Percentiles rank a stretch among this genome's conserved stretches.
phyloP scores from a whole-genome alignment of 78 protist genomes.

The Tieghemostelium lacteum region DNA sequence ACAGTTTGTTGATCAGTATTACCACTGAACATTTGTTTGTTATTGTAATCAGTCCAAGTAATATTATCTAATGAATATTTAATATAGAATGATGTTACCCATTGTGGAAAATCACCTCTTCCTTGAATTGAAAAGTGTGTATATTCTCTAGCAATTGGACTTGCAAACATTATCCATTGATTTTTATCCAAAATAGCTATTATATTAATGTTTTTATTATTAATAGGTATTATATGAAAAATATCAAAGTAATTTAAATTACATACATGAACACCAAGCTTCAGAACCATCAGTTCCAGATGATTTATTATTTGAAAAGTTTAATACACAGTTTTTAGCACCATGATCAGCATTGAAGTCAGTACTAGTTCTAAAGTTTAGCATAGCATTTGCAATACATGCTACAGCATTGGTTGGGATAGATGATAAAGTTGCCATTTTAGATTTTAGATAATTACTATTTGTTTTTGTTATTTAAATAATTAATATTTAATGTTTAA shows the following conservation, averaged over 20 bases:
- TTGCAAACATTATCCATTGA: conserved; percentile 17
- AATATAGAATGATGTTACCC: conserved; percentile 39
- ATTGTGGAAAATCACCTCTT: conserved; percentile 43
- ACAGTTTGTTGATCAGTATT: conserved; percentile 8
- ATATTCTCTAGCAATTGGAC: conserved; percentile 11
- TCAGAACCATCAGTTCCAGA: conserved; percentile 16
- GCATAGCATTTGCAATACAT: conserved; percentile 15
- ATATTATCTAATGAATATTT: conserved; percentile 38
- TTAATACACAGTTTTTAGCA: background rate
- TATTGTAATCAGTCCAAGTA: conserved; percentile 6
- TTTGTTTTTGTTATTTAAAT: too few species aligned
- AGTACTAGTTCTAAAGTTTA: conserved; percentile 7
- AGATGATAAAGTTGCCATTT: conserved; percentile 2
- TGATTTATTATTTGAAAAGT: background rate
- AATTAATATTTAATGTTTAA: too few species aligned
- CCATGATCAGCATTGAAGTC: conserved; percentile 9
- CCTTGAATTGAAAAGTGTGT: conserved; percentile 23
- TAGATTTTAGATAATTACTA: too few species aligned
- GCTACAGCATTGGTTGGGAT: conserved; percentile 2
- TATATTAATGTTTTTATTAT: too few species aligned
- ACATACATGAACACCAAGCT: conserved; percentile 22
- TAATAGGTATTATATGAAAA: too few species aligned
- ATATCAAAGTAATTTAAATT: too few species aligned
- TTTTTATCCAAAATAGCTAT: conserved; percentile 22
- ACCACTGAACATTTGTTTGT: conserved; percentile 1